Evolutionary conservation across 2,329 filamentous ascomycete genomes (phyloP).

Genomic region (Cladosporium oxysporum): DNA sequence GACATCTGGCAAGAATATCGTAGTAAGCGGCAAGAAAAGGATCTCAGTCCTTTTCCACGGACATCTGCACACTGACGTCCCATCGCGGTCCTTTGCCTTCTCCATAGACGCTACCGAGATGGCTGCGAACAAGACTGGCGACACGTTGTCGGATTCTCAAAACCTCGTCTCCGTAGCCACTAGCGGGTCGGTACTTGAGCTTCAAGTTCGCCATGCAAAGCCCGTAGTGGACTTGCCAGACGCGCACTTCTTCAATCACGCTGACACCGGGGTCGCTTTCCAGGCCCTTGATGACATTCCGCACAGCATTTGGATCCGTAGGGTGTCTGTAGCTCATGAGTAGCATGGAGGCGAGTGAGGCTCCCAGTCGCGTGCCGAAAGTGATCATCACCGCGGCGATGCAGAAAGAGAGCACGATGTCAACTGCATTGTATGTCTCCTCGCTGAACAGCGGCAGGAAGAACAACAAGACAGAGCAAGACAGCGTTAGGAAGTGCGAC

Average conservation of each 20-base stretch:
- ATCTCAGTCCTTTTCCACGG: slow-evolving; percentile 48
- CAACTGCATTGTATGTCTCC: slow-evolving; percentile 78
- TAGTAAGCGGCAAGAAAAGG: neutral
- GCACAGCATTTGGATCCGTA: slow-evolving; percentile 52
- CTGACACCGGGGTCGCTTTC: slow-evolving; percentile 75
- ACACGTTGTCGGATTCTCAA: slow-evolving; percentile 74
- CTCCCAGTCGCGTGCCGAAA: slow-evolving; percentile 79
- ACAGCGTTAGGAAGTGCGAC: slow-evolving; percentile 90
- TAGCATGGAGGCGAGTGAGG: slow-evolving; percentile 87
- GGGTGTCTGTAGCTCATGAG: slow-evolving; percentile 79
- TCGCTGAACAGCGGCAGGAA: slow-evolving; percentile 80
- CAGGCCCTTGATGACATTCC: slow-evolving; percentile 80
- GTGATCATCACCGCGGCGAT: slow-evolving; percentile 88
- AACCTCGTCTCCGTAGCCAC: slow-evolving; percentile 66
- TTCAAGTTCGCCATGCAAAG: slow-evolving; percentile 94
- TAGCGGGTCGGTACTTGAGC: slow-evolving; percentile 63
- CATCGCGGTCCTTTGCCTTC: slow-evolving; percentile 76
- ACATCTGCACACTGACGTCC: slow-evolving; percentile 90
- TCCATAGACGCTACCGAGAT: slow-evolving; percentile 85
- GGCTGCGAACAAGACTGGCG: slow-evolving; percentile 76
- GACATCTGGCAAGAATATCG: neutral
- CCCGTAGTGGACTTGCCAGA: slow-evolving; percentile 99
- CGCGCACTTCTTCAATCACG: slow-evolving; percentile 83
- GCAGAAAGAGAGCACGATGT: slow-evolving; percentile 75
- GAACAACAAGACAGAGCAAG: slow-evolving; percentile 77